Conservation (phyloP, 371 early-diverging fungal species). For the Mucor plumbeus region DNA sequence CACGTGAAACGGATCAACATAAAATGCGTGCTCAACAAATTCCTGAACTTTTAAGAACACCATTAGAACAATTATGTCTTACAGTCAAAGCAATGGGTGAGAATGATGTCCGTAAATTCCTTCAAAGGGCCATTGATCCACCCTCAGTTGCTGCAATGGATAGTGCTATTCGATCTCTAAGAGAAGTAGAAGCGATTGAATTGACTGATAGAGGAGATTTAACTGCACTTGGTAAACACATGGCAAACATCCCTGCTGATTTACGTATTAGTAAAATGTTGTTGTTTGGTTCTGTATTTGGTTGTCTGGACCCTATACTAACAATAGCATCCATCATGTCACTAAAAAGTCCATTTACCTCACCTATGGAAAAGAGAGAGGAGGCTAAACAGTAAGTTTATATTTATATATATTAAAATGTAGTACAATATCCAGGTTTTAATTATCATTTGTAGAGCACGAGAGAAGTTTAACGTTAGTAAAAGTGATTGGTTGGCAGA, state of each 20-base stretch:
- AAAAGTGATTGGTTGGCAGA: conserved; percentile 77
- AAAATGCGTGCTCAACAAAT: conserved; percentile 68
- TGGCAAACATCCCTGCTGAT: conserved; percentile 92
- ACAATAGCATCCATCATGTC: conserved; percentile 85
- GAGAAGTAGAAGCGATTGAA: conserved; percentile 66
- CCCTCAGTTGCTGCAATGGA: conserved; percentile 71
- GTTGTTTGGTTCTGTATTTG: conserved; percentile 79
- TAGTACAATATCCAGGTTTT: background rate
- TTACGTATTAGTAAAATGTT: conserved; percentile 89
- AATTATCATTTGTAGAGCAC: conserved; percentile 32
- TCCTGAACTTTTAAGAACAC: conserved; percentile 83
- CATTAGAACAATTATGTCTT: conserved; percentile 83
- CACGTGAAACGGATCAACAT: conserved; percentile 48
- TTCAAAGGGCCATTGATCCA: conserved; percentile 75
- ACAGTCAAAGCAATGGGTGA: conserved; percentile 80
- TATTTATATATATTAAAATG: background rate
- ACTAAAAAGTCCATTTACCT: conserved; percentile 71
- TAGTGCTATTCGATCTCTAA: conserved; percentile 61
- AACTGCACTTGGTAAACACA: conserved; percentile 88
- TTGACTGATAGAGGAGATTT: conserved; percentile 54
- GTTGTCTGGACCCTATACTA: conserved; percentile 80
- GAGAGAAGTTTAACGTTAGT: conserved; percentile 63
- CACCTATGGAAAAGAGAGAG: conserved; percentile 68
- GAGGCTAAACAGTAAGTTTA: conserved; percentile 57
- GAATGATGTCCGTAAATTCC: conserved; percentile 59